Conservation (phyloP, 495 filamentous ascomycete genomes). For the Penicillium flavigenum region DNA sequence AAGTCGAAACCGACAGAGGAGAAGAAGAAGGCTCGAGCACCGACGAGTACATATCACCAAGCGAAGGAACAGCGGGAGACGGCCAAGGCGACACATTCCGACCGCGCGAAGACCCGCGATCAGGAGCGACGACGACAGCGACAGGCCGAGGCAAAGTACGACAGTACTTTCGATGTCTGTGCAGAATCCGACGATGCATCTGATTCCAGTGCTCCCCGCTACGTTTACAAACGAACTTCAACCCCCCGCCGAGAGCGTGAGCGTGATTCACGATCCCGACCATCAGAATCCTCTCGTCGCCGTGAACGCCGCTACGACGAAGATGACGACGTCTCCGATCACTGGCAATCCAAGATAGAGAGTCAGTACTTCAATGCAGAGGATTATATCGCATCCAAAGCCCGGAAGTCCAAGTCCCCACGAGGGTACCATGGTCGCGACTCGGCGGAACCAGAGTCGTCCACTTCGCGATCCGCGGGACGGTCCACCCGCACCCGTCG, state of each 20-base stretch:
- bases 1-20: constrained; percentile 35
- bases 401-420: constrained; percentile 36
- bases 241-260: constrained; percentile 16
- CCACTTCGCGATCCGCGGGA: constrained; percentile 28
- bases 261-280: constrained; percentile 22
- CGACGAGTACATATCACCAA: constrained; percentile 26
- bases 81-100: constrained; percentile 33
- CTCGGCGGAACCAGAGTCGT: constrained; percentile 37
- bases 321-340: constrained; percentile 32
- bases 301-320: constrained; percentile 26
- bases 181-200: constrained; percentile 36
- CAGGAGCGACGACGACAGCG: constrained; percentile 53
- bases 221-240: background rate
- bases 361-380: constrained; percentile 24
- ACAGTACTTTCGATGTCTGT: constrained; percentile 23
- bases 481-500: constrained; percentile 33
- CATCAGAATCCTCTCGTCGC: constrained; percentile 19
- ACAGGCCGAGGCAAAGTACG: constrained; percentile 48
- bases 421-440: constrained; percentile 35
- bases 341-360: constrained; percentile 31
- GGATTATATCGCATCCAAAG: constrained; percentile 46
- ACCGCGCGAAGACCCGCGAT: constrained; percentile 47
- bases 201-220: constrained; percentile 25
- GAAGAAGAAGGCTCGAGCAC: constrained; percentile 39
- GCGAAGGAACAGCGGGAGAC: constrained; percentile 37